Percentiles rank a stretch among this genome's conserved stretches.
These are phyloP conservation scores for Limonium bicolor DNA, from an alignment of 148 eudicot genomes.

Conservation along the genomic window DNA sequence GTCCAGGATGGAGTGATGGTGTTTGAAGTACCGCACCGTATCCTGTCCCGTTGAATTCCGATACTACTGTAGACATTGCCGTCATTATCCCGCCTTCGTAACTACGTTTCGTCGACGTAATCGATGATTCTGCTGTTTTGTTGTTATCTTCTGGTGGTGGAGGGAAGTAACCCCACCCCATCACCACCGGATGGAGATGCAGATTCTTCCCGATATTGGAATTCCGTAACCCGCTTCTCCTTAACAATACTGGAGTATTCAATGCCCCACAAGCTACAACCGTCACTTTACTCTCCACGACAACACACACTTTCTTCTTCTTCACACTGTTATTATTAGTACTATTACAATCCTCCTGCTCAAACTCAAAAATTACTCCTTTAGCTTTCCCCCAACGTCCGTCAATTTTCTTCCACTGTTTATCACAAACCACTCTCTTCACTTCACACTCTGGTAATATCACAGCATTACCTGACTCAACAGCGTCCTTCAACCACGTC, in stretches of 20 bases:
- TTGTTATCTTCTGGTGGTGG: too few species aligned
- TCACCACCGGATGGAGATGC: slow-evolving; percentile 57
- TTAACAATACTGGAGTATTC: slow-evolving; percentile 40
- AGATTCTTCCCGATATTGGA: slow-evolving; percentile 43
- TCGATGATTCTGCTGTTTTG: background rate
- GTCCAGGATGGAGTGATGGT: slow-evolving; percentile 60
- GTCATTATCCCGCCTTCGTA: slow-evolving; percentile 72
- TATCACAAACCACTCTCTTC: slow-evolving; percentile 12
- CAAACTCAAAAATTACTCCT: slow-evolving; percentile 34
- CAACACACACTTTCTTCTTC: slow-evolving; percentile 10
- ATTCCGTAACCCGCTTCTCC: slow-evolving; percentile 45
- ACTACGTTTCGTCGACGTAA: slow-evolving; percentile 24
- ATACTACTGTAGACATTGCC: slow-evolving; percentile 41
- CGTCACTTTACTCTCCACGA: slow-evolving; percentile 45
- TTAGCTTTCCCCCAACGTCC: slow-evolving; percentile 14
- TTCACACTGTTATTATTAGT: too few species aligned
- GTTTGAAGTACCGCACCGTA: slow-evolving; percentile 53
- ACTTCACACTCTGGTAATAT: slow-evolving; percentile 38
- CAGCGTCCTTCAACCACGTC: slow-evolving; percentile 62
- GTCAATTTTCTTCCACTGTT: slow-evolving; percentile 12
- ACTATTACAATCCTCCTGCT: slow-evolving; percentile 18
- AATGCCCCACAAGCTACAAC: slow-evolving; percentile 65
- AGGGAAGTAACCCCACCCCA: slow-evolving; percentile 75
- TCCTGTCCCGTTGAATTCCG: slow-evolving; percentile 16
- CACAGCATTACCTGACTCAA: slow-evolving; percentile 47